phyloP scores from a whole-genome alignment of 352 stramenopile genomes.

The Pythium aristosporum region DNA sequence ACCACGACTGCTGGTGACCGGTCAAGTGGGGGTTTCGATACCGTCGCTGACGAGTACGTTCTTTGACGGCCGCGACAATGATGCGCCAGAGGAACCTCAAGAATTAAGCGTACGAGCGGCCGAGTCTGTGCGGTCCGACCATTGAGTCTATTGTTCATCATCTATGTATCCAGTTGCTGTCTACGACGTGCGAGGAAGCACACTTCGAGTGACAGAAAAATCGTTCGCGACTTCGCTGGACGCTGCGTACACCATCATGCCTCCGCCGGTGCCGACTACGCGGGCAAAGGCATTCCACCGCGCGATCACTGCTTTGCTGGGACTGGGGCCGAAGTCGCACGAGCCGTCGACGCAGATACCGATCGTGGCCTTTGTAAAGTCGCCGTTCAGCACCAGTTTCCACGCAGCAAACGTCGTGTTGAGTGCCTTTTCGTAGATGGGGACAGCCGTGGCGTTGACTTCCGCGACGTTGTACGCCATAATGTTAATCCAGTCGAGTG shows the following conservation, averaged over 20 bases:
- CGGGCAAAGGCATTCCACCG: slow-evolving; percentile 50
- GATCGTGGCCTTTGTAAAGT: slow-evolving; percentile 55
- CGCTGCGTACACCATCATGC: slow-evolving; percentile 76
- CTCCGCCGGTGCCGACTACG: slow-evolving; percentile 36
- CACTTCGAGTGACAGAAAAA: slow-evolving; percentile 51
- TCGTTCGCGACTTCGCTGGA: slow-evolving; percentile 51
- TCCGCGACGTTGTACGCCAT: slow-evolving; percentile 82
- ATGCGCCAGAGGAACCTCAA: not conserved
- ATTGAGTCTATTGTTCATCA: not conserved
- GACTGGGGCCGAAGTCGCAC: slow-evolving; percentile 67
- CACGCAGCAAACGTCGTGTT: slow-evolving; percentile 60
- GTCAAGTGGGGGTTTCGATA: slow-evolving; percentile 5
- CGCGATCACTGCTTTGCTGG: slow-evolving; percentile 48
- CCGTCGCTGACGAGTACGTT: slow-evolving; percentile 32
- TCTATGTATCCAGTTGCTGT: not conserved
- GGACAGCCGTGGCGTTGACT: slow-evolving; percentile 37
- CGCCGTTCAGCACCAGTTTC: slow-evolving; percentile 37
- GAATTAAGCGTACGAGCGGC: slow-evolving; percentile 10
- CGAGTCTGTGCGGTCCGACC: slow-evolving; percentile 12
- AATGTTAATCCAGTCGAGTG: slow-evolving; percentile 80
- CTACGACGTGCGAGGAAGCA: slow-evolving; percentile 26
- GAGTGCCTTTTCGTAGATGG: slow-evolving; percentile 51
- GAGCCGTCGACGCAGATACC: slow-evolving; percentile 49
- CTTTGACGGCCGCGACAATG: slow-evolving; percentile 22
- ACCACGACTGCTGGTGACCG: slow-evolving; percentile 14